Conservation (phyloP, 345 rosid genomes). For the Aquilaria sinensis region DNA sequence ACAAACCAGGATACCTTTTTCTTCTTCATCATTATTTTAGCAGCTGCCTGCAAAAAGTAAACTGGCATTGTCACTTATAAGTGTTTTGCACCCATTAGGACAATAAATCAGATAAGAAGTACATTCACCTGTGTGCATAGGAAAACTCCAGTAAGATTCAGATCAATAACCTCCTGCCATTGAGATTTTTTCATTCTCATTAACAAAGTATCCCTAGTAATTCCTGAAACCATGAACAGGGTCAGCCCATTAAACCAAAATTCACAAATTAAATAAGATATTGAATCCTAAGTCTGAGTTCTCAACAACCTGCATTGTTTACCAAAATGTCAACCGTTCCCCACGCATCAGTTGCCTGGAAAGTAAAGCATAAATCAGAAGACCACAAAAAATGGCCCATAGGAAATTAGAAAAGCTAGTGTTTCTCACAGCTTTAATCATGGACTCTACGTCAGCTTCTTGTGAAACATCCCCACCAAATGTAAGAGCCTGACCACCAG, state of each 20-base stretch:
- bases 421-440: slow-evolving; percentile 85
- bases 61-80: slow-evolving; percentile 18
- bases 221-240: slow-evolving; percentile 49
- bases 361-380: slow-evolving; percentile 12
- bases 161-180: slow-evolving; percentile 93
- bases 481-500: slow-evolving; percentile 87
- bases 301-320: slow-evolving; percentile 83
- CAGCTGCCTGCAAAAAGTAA: slow-evolving; percentile 71
- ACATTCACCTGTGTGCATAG: slow-evolving; percentile 84
- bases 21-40: slow-evolving; percentile 95
- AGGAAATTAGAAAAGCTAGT: slow-evolving; percentile 7
- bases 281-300: slow-evolving; percentile 1
- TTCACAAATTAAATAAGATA: background rate
- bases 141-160: slow-evolving; percentile 93
- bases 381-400: background rate
- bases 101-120: slow-evolving; percentile 8
- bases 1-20: slow-evolving; percentile 40
- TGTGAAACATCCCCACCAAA: slow-evolving; percentile 98
- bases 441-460: slow-evolving; percentile 83
- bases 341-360: slow-evolving; percentile 91
- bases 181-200: slow-evolving; percentile 91
- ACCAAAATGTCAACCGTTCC: slow-evolving; percentile 91
- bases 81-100: slow-evolving; percentile 8
- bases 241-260: slow-evolving; percentile 21
- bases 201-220: slow-evolving; percentile 78